Evolutionary conservation across 257 asterid genomes (phyloP).

Genomic region (Cordia subcordata): DNA sequence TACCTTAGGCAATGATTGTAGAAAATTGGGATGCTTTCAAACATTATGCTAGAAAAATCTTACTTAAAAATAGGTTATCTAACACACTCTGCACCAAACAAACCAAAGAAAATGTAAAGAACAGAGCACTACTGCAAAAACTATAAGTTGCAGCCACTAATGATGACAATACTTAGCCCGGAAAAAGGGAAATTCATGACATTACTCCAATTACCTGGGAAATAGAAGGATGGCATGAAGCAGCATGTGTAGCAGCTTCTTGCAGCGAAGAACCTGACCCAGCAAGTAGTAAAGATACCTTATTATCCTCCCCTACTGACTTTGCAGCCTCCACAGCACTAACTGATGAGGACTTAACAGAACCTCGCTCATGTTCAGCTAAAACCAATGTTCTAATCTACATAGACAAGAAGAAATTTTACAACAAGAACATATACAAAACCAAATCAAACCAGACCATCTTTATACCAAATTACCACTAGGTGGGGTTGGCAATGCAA

Average conservation of each 20-base stretch:
- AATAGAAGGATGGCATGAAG: slow-evolving; percentile 69
- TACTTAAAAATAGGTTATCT: no score
- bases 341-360: slow-evolving; percentile 56
- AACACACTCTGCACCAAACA: no score
- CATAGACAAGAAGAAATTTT: slow-evolving; percentile 3
- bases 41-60: no score
- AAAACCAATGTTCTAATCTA: slow-evolving; percentile 82
- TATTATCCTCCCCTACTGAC: slow-evolving; percentile 53
- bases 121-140: no score
- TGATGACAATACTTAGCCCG: background rate
- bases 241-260: slow-evolving; percentile 76
- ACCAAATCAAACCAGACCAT: background rate
- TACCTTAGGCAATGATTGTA: no score
- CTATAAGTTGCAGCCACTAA: no score
- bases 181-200: no score
- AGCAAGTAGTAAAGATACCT: slow-evolving; percentile 67
- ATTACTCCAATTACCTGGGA: slow-evolving; percentile 39
- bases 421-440: background rate
- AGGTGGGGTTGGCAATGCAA: no score
- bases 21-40: no score
- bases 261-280: slow-evolving; percentile 81
- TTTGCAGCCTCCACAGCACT: slow-evolving; percentile 90
- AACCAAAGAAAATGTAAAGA: no score
- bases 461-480: background rate
- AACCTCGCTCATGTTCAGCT: slow-evolving; percentile 82